These are phyloP conservation scores for Ascoidea rubescens DNA, from an alignment of 805 yeast genomes.

Conservation along the genomic window DNA sequence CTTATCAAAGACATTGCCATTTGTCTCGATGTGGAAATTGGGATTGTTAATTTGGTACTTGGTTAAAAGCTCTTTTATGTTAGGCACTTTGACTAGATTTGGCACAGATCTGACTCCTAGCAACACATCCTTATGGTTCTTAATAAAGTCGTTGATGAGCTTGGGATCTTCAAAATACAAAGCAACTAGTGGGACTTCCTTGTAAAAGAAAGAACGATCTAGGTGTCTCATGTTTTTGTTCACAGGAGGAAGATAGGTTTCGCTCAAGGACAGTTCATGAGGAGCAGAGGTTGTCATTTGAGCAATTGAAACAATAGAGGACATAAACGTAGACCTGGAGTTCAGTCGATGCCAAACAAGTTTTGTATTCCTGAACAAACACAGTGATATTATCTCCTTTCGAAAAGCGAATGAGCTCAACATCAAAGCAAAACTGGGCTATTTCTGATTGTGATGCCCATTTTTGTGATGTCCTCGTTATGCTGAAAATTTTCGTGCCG, in stretches of 20 bases:
- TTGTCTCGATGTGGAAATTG: background rate
- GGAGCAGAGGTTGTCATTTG: background rate
- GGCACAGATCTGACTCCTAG: constrained; percentile 58
- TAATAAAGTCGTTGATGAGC: constrained; percentile 45
- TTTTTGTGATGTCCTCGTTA: constrained; percentile 1
- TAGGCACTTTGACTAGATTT: constrained; percentile 39
- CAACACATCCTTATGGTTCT: constrained; percentile 42
- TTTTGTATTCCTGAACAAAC: constrained; percentile 1
- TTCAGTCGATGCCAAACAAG: constrained; percentile 1
- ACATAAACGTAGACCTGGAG: background rate
- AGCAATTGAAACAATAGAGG: background rate
- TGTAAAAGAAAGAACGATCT: constrained; percentile 51
- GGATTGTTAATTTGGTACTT: constrained; percentile 7
- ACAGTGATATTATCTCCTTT: too few species aligned
- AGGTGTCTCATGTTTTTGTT: constrained; percentile 49
- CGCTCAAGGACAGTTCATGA: background rate
- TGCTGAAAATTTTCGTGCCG: constrained; percentile 6
- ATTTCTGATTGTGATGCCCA: too few species aligned
- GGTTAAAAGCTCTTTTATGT: constrained; percentile 3
- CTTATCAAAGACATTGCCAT: constrained; percentile 21
- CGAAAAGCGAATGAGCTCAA: too few species aligned
- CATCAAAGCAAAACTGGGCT: too few species aligned
- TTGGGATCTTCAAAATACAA: constrained; percentile 60
- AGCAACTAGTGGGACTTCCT: constrained; percentile 45
- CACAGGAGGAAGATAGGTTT: constrained; percentile 44